Base-by-base conservation (phyloP, 129 eudicot genomes). In the Rutidosis leptorrhynchoides region DNA sequence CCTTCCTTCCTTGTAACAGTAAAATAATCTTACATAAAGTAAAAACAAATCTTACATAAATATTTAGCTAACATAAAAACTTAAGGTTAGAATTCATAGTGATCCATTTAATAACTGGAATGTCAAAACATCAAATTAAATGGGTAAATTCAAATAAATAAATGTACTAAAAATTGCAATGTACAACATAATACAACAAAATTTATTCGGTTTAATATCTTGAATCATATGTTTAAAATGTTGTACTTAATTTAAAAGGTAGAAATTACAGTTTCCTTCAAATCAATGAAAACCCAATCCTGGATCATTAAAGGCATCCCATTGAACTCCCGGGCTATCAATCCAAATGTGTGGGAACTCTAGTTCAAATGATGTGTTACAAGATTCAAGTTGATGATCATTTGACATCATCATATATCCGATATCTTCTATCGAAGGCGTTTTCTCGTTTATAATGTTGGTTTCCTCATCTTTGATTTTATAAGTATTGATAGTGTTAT, bases 301-400 rank as follows among this genome's bases (percentile, higher is more conserved):
- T 24, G 77, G 69, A 75, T 80, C 76, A 40, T 71, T 70, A 33
- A 80, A 80, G 55, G 64, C 69, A 68, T 84, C 83, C 90, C 90
- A 87, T 23, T 79, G 78, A 30, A 84, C 61, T 68, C 69, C 64
- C 33, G 87, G 85, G 52, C 72, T 74, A 68, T 68, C 82, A 55
- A 65, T 82, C 87, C 87, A 87, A 46, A 57, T 85, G 52, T 72
- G 82, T 43, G 77, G 83, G 48, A 78, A 61, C 19, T 82, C 86
- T 54, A 67, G 62, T 19, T 70, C 85, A 46, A 43, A 33, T 11
- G 72, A 62, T 43, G 61, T 64, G 42, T 52, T 80, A 20, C 61
- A 68, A 62, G 80, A 46, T 56, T 73, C 82, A 29, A 73, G 51
- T 67, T 68, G 74, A 33, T 35, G 73, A 67, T 74, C 62, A 58